Conservation (phyloP, 73 alveolate species). For the Tetrahymena thermophila region DNA sequence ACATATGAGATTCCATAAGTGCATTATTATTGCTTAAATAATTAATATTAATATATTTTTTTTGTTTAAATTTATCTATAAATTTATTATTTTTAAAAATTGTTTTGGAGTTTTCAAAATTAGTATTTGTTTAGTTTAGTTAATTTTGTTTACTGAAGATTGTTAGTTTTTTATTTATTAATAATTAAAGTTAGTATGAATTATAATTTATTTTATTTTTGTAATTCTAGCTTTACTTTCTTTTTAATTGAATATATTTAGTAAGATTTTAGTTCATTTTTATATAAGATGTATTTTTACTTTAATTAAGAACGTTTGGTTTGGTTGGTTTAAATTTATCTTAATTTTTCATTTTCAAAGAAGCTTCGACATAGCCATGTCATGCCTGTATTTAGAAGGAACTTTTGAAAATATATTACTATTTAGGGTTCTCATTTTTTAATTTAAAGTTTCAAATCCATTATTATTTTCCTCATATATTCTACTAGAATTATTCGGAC, state of each 20-base stretch:
- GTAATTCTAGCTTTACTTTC: background rate
- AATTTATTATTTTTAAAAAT: no score
- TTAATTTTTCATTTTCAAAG: background rate
- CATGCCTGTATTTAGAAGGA: background rate
- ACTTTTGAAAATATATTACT: background rate
- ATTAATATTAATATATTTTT: no score
- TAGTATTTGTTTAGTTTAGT: background rate
- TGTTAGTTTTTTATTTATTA: background rate
- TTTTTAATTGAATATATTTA: no score
- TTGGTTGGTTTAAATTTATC: background rate
- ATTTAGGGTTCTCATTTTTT: background rate
- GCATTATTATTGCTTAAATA: background rate
- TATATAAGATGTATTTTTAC: background rate
- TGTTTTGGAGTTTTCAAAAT: background rate
- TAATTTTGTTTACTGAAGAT: background rate
- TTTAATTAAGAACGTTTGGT: background rate
- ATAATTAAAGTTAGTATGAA: background rate
- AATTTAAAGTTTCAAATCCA: background rate
- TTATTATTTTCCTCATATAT: background rate
- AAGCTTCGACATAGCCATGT: background rate
- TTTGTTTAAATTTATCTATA: background rate
- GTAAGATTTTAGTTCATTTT: no score
- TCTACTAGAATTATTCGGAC: background rate
- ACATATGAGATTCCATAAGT: background rate
- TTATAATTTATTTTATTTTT: no score